Percentiles rank a stretch among this genome's conserved stretches.
phyloP scores from a whole-genome alignment of 2,329 filamentous ascomycete species.

The Penicillium sp. region DNA sequence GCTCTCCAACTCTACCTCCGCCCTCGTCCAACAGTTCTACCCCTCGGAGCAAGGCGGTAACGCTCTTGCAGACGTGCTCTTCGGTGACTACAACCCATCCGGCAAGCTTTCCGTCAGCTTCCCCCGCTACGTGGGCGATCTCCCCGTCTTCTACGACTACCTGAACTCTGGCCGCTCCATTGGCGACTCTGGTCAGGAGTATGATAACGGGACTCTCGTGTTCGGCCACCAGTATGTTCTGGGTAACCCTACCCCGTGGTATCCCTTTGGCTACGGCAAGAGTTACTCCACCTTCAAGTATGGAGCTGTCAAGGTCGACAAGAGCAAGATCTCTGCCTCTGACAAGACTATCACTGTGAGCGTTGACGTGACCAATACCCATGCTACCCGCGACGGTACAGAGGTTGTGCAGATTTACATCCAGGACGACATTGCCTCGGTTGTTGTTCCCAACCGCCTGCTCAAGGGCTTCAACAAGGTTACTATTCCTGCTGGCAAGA shows the following conservation, averaged over 20 bases:
- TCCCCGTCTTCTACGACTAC: constrained; percentile 71
- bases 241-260: constrained; percentile 58
- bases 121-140: constrained; percentile 64
- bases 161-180: constrained; percentile 62
- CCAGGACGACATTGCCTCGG: constrained; percentile 60
- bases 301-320: constrained; percentile 27
- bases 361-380: constrained; percentile 62
- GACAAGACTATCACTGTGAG: constrained; percentile 57
- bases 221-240: constrained; percentile 68
- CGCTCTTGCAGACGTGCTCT: constrained; percentile 65
- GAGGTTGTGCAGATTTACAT: constrained; percentile 70
- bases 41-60: constrained; percentile 67
- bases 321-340: constrained; percentile 49
- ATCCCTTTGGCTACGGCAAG: constrained; percentile 66
- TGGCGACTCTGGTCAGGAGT: constrained; percentile 54
- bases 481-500: constrained; percentile 59
- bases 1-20: constrained; percentile 65
- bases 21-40: constrained; percentile 73
- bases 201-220: constrained; percentile 59
- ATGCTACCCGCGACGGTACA: constrained; percentile 55
- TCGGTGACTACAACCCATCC: constrained; percentile 63
- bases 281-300: constrained; percentile 66
- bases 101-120: constrained; percentile 67
- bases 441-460: constrained; percentile 63
- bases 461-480: constrained; percentile 70